Evolutionary conservation across 345 rosid species (phyloP).

Genomic region (Gossypium arboreum): DNA sequence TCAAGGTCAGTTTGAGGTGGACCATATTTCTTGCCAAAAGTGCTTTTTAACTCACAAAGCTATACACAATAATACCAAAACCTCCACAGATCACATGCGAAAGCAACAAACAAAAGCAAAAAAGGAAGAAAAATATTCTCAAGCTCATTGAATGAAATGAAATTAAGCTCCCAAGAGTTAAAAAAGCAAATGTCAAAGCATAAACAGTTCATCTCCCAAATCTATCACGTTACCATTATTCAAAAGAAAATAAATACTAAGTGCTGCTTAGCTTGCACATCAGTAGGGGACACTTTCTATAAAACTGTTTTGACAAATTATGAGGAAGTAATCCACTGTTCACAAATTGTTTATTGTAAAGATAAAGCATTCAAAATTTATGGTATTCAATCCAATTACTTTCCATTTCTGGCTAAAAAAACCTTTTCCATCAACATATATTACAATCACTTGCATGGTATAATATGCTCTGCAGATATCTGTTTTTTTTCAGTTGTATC

Average conservation of each 20-base stretch:
- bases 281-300: neutral
- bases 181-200: neutral
- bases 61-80: neutral
- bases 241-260: neutral
- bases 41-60: neutral
- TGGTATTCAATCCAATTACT: neutral
- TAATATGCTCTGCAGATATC: neutral
- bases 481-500: neutral
- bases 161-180: conserved; percentile 2
- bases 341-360: neutral
- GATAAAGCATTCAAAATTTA: neutral
- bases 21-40: neutral
- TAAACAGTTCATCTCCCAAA: neutral
- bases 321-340: neutral
- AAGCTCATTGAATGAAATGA: neutral
- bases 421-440: neutral
- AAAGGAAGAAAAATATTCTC: neutral
- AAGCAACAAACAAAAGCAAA: neutral
- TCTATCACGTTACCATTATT: neutral
- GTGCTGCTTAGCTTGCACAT: neutral
- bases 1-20: neutral
- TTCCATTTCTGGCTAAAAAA: too few relatives aligned
- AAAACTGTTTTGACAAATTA: neutral
- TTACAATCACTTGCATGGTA: neutral
- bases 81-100: neutral